Evolutionary conservation across 2,329 filamentous ascomycete genomes (phyloP).

Genomic region (Microcyclosporella mali): DNA sequence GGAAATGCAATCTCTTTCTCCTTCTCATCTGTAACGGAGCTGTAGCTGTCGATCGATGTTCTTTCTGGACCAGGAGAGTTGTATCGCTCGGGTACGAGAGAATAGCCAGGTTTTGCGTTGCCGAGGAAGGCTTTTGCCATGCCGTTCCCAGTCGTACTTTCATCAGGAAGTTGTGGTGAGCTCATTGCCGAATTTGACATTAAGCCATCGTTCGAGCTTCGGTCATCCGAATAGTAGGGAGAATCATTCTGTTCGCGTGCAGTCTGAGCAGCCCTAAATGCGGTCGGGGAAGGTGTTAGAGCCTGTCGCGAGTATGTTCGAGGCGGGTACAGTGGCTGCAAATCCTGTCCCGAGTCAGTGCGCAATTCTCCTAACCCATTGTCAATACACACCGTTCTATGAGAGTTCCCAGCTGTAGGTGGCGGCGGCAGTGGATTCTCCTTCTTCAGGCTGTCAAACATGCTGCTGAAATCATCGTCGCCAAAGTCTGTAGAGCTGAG

Average conservation of each 20-base stretch:
- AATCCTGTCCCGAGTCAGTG: constrained; percentile 23
- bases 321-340: constrained; percentile 30
- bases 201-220: constrained; percentile 29
- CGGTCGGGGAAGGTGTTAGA: constrained; percentile 25
- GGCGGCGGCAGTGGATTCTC: constrained; percentile 19
- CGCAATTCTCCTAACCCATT: background rate
- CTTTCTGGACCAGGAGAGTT: constrained; percentile 25
- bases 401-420: constrained; percentile 15
- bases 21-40: constrained; percentile 16
- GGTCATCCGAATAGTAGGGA: constrained; percentile 29
- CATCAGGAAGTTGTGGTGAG: constrained; percentile 23
- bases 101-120: constrained; percentile 25
- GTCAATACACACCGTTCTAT: constrained; percentile 15
- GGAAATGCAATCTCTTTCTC: constrained; percentile 17
- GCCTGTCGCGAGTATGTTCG: constrained; percentile 27
- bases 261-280: constrained; percentile 5
- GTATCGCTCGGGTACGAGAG: constrained; percentile 25
- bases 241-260: constrained; percentile 23
- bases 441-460: constrained; percentile 30
- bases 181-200: constrained; percentile 23
- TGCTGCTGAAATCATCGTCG: constrained; percentile 31
- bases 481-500: constrained; percentile 29
- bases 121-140: constrained; percentile 27
- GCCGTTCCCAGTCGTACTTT: constrained; percentile 17
- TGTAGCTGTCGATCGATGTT: constrained; percentile 15